Conservation (phyloP, 495 filamentous ascomycete species). For the Aspergillus mulundensis region DNA sequence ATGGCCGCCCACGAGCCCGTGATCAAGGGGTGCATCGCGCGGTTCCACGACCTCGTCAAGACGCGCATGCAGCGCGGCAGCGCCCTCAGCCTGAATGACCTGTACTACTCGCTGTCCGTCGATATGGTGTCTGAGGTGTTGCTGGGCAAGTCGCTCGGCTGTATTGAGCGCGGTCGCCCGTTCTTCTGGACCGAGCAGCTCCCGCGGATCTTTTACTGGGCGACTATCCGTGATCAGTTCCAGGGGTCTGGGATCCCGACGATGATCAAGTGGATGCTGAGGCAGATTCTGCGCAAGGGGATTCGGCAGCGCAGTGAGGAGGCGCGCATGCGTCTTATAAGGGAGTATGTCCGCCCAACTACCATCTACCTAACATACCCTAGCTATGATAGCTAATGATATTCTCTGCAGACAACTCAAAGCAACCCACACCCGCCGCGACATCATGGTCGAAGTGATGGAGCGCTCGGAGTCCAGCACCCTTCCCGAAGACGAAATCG, state of each 20-base stretch:
- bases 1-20: slow-evolving; percentile 22
- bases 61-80: slow-evolving; percentile 6
- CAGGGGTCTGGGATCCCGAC: slow-evolving; percentile 24
- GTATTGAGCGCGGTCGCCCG: slow-evolving; percentile 19
- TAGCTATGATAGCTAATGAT: not conserved
- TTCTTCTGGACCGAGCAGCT: slow-evolving; percentile 29
- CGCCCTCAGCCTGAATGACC: slow-evolving; percentile 19
- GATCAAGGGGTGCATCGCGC: slow-evolving; percentile 17
- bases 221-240: slow-evolving; percentile 25
- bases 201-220: slow-evolving; percentile 28
- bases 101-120: slow-evolving; percentile 25
- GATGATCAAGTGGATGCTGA: slow-evolving; percentile 25
- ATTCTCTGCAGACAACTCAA: slow-evolving; percentile 11
- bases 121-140: slow-evolving; percentile 27
- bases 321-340: slow-evolving; percentile 24
- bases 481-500: slow-evolving; percentile 23
- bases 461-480: slow-evolving; percentile 16
- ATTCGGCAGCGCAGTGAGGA: slow-evolving; percentile 19
- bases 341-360: slow-evolving; percentile 17
- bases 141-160: slow-evolving; percentile 23
- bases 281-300: slow-evolving; percentile 23
- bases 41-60: slow-evolving; percentile 17
- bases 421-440: slow-evolving; percentile 20
- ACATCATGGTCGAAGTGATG: slow-evolving; percentile 30
- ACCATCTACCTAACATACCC: not conserved